Evolutionary conservation across 495 filamentous ascomycete genomes (phyloP).

Genomic region (Staphylotrichum tortipilum): DNA sequence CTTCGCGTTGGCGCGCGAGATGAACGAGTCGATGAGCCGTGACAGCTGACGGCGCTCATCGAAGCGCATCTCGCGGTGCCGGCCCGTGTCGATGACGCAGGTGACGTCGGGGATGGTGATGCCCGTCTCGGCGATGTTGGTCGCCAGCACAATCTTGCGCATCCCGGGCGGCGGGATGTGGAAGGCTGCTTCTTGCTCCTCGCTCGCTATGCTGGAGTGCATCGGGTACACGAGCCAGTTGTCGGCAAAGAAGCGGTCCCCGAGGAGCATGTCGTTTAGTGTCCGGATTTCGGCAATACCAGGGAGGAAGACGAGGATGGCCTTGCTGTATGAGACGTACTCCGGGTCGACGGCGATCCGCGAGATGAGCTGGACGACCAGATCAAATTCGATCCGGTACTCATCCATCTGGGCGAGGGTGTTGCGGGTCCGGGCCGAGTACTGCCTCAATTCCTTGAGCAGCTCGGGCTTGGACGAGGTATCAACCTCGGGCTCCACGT

Average conservation of each 20-base stretch:
- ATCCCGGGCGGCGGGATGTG: constrained; percentile 68
- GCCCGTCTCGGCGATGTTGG: constrained; percentile 94
- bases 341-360: constrained; percentile 58
- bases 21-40: constrained; percentile 81
- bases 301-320: constrained; percentile 87
- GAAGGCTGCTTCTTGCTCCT: constrained; percentile 91
- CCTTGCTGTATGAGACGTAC: constrained; percentile 68
- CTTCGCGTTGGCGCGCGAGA: constrained; percentile 88
- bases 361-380: constrained; percentile 66
- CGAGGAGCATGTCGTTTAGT: constrained; percentile 70
- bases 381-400: constrained; percentile 74
- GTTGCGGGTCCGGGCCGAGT: constrained; percentile 63
- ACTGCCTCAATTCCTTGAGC: constrained; percentile 51
- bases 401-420: constrained; percentile 72
- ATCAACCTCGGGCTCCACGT: constrained; percentile 42
- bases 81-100: constrained; percentile 88
- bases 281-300: constrained; percentile 89
- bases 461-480: constrained; percentile 41
- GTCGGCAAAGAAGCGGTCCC: constrained; percentile 57
- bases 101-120: constrained; percentile 97
- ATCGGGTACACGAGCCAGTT: constrained; percentile 76
- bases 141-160: constrained; percentile 88
- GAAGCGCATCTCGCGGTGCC: constrained; percentile 93
- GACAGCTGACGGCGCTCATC: constrained; percentile 89
- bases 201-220: constrained; percentile 91